Conservation (phyloP, 1,284 basidiomycete species). For the Porogramme epimiltina region DNA sequence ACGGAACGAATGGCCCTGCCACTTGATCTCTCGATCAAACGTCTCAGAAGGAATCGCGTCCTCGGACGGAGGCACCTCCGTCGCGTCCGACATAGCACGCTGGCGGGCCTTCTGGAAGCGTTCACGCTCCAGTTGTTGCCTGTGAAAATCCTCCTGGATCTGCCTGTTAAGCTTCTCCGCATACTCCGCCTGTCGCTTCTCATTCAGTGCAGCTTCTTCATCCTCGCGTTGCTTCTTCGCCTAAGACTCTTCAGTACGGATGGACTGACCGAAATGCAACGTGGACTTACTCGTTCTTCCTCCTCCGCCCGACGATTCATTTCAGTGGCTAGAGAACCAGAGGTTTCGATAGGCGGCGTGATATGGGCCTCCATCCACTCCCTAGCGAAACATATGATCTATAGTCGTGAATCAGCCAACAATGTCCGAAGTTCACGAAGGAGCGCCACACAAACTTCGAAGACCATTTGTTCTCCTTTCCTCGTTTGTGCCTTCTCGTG, state of each 20-base stretch:
- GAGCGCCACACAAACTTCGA: conserved; percentile 50
- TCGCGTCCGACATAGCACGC: conserved; percentile 67
- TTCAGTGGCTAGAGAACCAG: conserved; percentile 70
- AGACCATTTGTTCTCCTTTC: conserved; percentile 72
- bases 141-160: conserved; percentile 60
- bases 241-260: conserved; percentile 15
- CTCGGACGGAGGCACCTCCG: conserved; percentile 50
- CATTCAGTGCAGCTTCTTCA: conserved; percentile 48
- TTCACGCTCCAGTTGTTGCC: conserved; percentile 48
- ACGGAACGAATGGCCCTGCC: conserved; percentile 59
- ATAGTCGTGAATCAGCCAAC: background rate
- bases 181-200: conserved; percentile 45
- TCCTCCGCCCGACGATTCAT: conserved; percentile 72
- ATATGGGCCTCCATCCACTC: conserved; percentile 69
- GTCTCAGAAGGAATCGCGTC: conserved; percentile 59
- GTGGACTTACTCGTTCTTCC: conserved; percentile 53
- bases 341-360: conserved; percentile 55
- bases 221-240: conserved; percentile 49
- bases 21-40: conserved; percentile 57
- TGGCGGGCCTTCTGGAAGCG: conserved; percentile 58
- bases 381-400: conserved; percentile 69
- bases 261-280: background rate
- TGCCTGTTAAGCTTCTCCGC: conserved; percentile 62
- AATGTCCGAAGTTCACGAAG: background rate
- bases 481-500: conserved; percentile 61